Conservation (phyloP, 768 basidiomycete species). For the Serendipita sp. region DNA sequence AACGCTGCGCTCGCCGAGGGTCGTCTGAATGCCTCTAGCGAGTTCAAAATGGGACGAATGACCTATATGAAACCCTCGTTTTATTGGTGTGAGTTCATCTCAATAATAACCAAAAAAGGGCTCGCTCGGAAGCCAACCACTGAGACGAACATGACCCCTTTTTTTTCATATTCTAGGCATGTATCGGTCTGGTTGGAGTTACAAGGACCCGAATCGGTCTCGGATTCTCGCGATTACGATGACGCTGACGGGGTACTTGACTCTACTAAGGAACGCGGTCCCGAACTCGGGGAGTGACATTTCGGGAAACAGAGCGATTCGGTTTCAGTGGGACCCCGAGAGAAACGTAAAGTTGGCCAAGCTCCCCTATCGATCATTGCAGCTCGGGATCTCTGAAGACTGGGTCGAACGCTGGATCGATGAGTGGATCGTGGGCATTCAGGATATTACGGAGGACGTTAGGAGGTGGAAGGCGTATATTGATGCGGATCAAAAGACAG, state of each 20-base stretch:
- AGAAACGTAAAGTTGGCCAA: background rate
- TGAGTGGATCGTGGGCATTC: background rate
- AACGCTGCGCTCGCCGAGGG: background rate
- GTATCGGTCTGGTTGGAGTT: conserved; percentile 1
- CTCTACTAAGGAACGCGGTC: background rate
- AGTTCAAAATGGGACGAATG: background rate
- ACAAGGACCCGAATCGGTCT: background rate
- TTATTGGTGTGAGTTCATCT: background rate
- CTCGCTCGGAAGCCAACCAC: no score
- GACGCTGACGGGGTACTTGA: background rate
- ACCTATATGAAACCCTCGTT: background rate
- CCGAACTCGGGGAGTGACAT: background rate
- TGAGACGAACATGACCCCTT: no score
- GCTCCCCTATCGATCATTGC: background rate
- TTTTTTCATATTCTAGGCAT: background rate
- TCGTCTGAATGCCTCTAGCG: conserved; percentile 2
- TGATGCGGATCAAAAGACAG: background rate
- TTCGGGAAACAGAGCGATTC: background rate
- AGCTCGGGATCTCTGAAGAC: background rate
- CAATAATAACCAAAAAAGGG: background rate
- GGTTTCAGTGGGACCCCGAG: background rate
- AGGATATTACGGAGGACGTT: conserved; percentile 4
- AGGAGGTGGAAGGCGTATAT: background rate
- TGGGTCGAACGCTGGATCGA: background rate
- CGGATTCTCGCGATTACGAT: background rate